Base-by-base conservation (phyloP, 192 early-diverging fungal species). In the Umbelopsis sp. region DNA sequence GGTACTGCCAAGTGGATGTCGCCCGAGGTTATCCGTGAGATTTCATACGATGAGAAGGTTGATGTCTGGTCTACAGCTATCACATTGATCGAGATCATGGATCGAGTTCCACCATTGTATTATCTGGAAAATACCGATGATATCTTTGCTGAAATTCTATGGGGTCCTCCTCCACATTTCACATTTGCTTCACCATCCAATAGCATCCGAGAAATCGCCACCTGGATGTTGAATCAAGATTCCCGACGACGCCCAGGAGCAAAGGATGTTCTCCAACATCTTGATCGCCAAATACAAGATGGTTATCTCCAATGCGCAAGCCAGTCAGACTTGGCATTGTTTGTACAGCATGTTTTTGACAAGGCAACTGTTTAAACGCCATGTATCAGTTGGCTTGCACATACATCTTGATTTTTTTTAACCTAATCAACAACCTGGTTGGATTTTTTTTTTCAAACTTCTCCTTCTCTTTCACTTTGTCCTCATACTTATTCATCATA, bases 31-130 rank as follows among this genome's bases (percentile, higher is more conserved):
- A 74, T 84, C 17, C 52, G 45, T 29, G 75, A 79, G 36, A 69
- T 66, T 26, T 17, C 71, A 34, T 84, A 84, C 56, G 79, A 79
- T 45, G 78, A 83, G 41, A 84, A 82, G 68, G 78, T 82, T 5
- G 82, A 84, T 72, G 66, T 84, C 14, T 84, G 82, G 82, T 84
- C 82, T 11, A 52, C 82, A 36, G 82, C 71, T 8, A 82, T 84
- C 45, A 77, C 75, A 1, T 71, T 76, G 31, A 82, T 82, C 36
- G 81, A 82, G 66, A 75, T 82, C 74, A 71, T 82, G 71, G 81
- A 82, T 41, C 74, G 81, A 49, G 72, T 70, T 7, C 81, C 81
- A 43, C 81, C 81, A 12, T 73, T 79, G 34, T 82, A 77, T 67
- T 76, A 78, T 44, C 38, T 78, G 44, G 77, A 78, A 43, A 67